Evolutionary conservation across 192 early-diverging fungal species (phyloP).

Genomic region (Neocallimastix lanati): DNA sequence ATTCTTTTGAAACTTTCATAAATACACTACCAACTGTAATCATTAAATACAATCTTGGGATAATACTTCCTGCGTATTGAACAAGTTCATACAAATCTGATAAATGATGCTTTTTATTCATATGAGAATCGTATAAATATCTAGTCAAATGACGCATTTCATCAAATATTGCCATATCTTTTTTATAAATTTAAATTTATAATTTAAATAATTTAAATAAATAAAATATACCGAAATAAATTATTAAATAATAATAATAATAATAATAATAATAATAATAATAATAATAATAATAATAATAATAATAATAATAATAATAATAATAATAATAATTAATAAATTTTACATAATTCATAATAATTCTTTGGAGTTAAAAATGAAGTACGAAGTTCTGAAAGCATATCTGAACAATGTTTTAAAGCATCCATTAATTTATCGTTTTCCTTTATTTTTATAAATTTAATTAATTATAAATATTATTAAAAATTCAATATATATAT

Average conservation of each 20-base stretch:
- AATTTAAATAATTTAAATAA: not conserved
- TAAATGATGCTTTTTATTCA: slow-evolving; percentile 45
- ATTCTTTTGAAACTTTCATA: slow-evolving; percentile 63
- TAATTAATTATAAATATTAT: too few relatives aligned
- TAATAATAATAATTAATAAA: not conserved
- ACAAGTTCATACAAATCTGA: slow-evolving; percentile 95
- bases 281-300: not conserved
- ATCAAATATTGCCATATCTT: slow-evolving; percentile 96
- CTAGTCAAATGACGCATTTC: slow-evolving; percentile 80
- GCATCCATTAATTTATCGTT: slow-evolving; percentile 88
- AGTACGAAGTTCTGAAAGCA: slow-evolving; percentile 91
- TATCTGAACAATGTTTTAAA: slow-evolving; percentile 93
- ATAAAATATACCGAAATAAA: too few relatives aligned
- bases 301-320: not conserved
- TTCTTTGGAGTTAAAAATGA: slow-evolving; percentile 87
- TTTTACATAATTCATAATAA: slow-evolving; percentile 97
- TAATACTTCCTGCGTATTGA: slow-evolving; percentile 94
- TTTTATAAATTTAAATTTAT: slow-evolving; percentile 2
- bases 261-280: not conserved
- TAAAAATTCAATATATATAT: too few relatives aligned
- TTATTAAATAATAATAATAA: too few relatives aligned
- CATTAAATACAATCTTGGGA: slow-evolving; percentile 98
- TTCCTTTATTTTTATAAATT: too few relatives aligned
- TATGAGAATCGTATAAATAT: slow-evolving; percentile 82
- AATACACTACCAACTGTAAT: slow-evolving; percentile 93